phyloP scores from a whole-genome alignment of 345 rosid genomes.

The Eucalyptus viminalis region DNA sequence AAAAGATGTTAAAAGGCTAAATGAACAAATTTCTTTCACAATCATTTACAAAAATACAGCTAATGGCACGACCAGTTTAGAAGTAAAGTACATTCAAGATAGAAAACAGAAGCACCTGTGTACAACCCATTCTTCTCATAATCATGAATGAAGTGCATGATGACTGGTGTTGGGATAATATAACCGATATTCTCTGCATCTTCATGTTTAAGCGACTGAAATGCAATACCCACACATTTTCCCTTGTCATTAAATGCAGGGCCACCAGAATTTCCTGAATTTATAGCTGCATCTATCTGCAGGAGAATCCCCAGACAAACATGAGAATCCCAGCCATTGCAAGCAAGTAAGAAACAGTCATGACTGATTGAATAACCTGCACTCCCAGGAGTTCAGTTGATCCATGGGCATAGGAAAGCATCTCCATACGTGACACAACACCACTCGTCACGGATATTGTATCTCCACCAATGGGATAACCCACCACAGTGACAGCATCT shows the following conservation, averaged over 20 bases:
- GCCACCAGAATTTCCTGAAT: conserved; percentile 97
- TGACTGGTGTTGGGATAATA: conserved; percentile 93
- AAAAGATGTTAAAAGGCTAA: neutral
- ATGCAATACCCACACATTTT: conserved; percentile 92
- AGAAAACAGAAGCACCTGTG: conserved; percentile 36
- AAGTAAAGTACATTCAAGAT: neutral
- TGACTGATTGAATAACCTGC: conserved; percentile 33
- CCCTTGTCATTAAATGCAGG: conserved; percentile 95
- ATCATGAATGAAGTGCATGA: conserved; percentile 73
- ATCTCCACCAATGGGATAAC: conserved; percentile 94
- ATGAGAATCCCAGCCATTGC: neutral
- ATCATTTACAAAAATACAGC: neutral
- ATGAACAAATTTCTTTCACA: neutral
- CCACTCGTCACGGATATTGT: conserved; percentile 97
- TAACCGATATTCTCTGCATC: conserved; percentile 94
- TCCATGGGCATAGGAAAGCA: conserved; percentile 82
- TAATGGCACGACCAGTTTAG: neutral
- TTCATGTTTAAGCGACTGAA: conserved; percentile 89
- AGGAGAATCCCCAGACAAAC: neutral
- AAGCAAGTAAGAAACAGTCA: neutral
- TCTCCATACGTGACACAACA: conserved; percentile 91
- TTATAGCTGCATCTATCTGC: conserved; percentile 96
- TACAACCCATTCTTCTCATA: conserved; percentile 82
- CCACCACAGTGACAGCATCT: conserved; percentile 96
- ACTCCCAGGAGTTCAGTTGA: conserved; percentile 90